Evolutionary conservation across 805 yeast genomes (phyloP), one percentile per base, ranked within the genome.

Genomic region (fission yeast (Schizosaccharomyces pombe)): DNA sequence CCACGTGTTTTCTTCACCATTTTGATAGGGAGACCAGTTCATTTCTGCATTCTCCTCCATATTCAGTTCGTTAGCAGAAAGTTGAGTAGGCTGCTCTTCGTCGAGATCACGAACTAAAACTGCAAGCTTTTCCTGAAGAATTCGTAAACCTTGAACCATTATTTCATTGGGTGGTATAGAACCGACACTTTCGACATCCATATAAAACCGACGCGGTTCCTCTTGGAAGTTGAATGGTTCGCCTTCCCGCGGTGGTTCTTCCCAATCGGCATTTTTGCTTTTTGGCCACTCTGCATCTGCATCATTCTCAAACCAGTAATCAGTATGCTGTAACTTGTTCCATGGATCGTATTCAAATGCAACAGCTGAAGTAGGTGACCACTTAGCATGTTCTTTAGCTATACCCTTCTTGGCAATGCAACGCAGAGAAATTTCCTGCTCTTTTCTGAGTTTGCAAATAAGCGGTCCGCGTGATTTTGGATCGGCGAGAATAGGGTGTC

Each of bases 291-390:
- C 99, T 51, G 73, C 76, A 40, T 77, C 85, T 33, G 84, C 82
- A 64, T 79, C 82, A 58, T 79, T 89, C 68, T 91, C 98, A 65
- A 82, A 85, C 99, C 99, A 91, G 64, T 76, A 84, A 62, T 86
- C 95, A 0, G 98, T 91, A 66, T 91, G 98, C 64, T 83, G 81
- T 62, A 91, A 74, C 68, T 89, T 91, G 69, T 91, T 91, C 93
- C 95, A 89, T n/a, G 99, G 98, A 63, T 89, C 98, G 64, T 89
- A 89, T 67, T 89, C 98, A 62, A 89, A 89, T 19, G 94, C 96
- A 55, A 89, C 76, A 24, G 97, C 97, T 0, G 96, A 76, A 60
- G 94, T 82, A 11, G 98, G 96, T 5, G 91, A 80, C 99, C 99
- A 91, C 64, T 91, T 91, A 53, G 98, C 95, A 65, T 91, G 99